These are phyloP conservation scores for Hippophae rhamnoides DNA, from an alignment of 306 rosid genomes.

Conservation along the genomic window DNA sequence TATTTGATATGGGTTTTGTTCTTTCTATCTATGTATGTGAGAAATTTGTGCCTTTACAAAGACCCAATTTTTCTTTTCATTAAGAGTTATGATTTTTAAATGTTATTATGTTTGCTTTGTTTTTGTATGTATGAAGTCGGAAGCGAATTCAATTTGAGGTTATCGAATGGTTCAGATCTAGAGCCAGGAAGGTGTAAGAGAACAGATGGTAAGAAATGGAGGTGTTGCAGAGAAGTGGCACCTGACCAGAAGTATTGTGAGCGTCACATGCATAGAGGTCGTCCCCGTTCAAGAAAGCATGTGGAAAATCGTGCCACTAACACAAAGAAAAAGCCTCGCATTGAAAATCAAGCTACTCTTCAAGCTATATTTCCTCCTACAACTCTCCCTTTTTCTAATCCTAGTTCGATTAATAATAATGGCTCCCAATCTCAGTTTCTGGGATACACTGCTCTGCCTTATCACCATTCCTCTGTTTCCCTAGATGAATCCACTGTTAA, in stretches of 20 bases:
- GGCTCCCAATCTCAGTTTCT: slow-evolving; percentile 35
- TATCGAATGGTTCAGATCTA: slow-evolving; percentile 42
- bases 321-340: slow-evolving; percentile 38
- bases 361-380: slow-evolving; percentile 14
- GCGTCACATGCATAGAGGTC: slow-evolving; percentile 86
- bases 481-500: slow-evolving; percentile 24
- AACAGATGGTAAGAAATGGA: slow-evolving; percentile 86
- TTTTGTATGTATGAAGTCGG: slow-evolving; percentile 19
- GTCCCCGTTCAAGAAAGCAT: slow-evolving; percentile 98
- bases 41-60: too few species aligned
- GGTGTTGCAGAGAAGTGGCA: slow-evolving; percentile 76
- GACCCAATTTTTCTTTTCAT: neutral
- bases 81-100: neutral
- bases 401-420: slow-evolving; percentile 19
- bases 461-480: slow-evolving; percentile 31
- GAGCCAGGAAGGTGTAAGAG: slow-evolving; percentile 75
- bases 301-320: slow-evolving; percentile 57
- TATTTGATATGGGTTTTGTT: neutral
- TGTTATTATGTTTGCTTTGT: neutral
- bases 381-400: slow-evolving; percentile 19
- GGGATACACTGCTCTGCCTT: slow-evolving; percentile 23
- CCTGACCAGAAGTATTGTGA: slow-evolving; percentile 69
- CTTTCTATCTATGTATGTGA: neutral
- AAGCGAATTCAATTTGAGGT: slow-evolving; percentile 41
- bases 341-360: slow-evolving; percentile 25